Percentiles rank a stretch among this genome's conserved stretches.
Conservation (phyloP, 805 yeast genomes). For the Priceomyces carsonii region DNA sequence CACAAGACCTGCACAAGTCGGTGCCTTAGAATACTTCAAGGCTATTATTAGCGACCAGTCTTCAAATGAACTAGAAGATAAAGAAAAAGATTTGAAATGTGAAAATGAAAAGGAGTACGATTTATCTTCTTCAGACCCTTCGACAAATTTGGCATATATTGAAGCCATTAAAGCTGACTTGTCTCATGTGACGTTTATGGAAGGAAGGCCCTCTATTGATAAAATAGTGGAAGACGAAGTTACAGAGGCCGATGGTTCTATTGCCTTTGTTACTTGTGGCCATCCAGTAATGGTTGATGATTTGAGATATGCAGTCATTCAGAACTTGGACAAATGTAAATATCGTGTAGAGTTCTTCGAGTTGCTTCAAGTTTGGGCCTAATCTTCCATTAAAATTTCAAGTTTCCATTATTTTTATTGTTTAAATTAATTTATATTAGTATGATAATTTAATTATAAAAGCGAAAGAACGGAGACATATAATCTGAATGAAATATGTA, state of each 20-base stretch:
- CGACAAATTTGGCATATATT: constrained; percentile 5
- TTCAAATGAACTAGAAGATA: constrained; percentile 2
- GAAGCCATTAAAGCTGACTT: constrained; percentile 18
- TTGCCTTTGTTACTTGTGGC: constrained; percentile 64
- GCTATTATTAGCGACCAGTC: constrained; percentile 2
- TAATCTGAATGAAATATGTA: too few species aligned
- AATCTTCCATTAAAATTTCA: constrained; percentile 2
- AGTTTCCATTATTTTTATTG: background rate
- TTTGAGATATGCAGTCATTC: constrained; percentile 48
- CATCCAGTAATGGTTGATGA: constrained; percentile 60
- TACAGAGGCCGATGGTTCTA: constrained; percentile 39
- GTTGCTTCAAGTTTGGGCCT: constrained; percentile 72
- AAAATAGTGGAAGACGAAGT: constrained; percentile 38
- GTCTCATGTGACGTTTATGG: constrained; percentile 38
- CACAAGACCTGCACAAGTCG: constrained; percentile 20
- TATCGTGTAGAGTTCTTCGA: constrained; percentile 69
- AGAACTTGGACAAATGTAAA: constrained; percentile 33
- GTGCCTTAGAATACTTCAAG: constrained; percentile 3
- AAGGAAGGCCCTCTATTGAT: constrained; percentile 51
- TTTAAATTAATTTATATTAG: too few species aligned
- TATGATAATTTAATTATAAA: too few species aligned
- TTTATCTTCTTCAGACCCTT: background rate
- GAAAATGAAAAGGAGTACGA: constrained; percentile 6
- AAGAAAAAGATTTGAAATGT: constrained; percentile 8
- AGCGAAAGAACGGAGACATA: too few species aligned